phyloP scores from a whole-genome alignment of 2,329 filamentous ascomycete species.

The Cladosporium sp. region DNA sequence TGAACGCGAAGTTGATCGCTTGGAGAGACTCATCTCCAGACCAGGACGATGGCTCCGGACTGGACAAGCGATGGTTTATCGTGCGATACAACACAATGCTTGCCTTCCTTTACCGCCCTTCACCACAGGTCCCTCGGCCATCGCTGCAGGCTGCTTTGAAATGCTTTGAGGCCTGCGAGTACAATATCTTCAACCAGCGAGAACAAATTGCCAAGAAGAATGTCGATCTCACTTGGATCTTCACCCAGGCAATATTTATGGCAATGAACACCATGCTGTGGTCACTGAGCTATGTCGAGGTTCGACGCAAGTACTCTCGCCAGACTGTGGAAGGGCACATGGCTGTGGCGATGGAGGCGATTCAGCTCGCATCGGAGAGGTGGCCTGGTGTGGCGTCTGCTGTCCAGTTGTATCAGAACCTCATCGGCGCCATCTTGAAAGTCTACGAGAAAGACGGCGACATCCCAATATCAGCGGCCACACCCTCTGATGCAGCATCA shows the following conservation, averaged over 20 bases:
- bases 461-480: slow-evolving; percentile 43
- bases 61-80: slow-evolving; percentile 64
- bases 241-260: slow-evolving; percentile 84
- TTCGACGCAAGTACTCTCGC: slow-evolving; percentile 66
- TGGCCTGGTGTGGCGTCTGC: slow-evolving; percentile 90
- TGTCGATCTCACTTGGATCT: slow-evolving; percentile 90
- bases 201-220: slow-evolving; percentile 71
- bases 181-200: slow-evolving; percentile 74
- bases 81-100: slow-evolving; percentile 81
- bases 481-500: slow-evolving; percentile 42
- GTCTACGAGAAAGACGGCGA: slow-evolving; percentile 67
- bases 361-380: slow-evolving; percentile 73
- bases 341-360: slow-evolving; percentile 68
- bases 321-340: slow-evolving; percentile 74
- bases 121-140: slow-evolving; percentile 84
- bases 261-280: slow-evolving; percentile 87
- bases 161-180: slow-evolving; percentile 77
- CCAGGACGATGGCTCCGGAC: slow-evolving; percentile 60
- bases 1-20: slow-evolving; percentile 70
- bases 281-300: slow-evolving; percentile 81
- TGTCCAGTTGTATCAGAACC: slow-evolving; percentile 77
- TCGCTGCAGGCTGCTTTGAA: slow-evolving; percentile 70
- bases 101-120: slow-evolving; percentile 81
- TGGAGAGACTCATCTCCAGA: slow-evolving; percentile 77
- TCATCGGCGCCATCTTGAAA: slow-evolving; percentile 79